Evolutionary conservation across 495 filamentous ascomycete species (phyloP), one percentile per base, ranked within the genome.

Genomic region (Neurospora sp.): DNA sequence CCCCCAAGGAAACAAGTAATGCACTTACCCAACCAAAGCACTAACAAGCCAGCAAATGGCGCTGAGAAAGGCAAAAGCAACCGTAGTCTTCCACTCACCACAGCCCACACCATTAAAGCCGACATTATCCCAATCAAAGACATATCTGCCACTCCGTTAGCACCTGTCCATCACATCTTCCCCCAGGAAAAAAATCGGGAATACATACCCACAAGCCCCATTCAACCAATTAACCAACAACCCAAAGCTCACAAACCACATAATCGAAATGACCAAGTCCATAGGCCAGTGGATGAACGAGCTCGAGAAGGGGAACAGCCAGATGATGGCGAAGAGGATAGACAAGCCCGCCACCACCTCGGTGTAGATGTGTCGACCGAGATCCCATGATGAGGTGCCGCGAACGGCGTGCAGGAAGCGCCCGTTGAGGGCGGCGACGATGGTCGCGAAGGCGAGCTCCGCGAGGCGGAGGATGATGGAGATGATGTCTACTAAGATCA

Each of bases 71-170:
- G 83, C 82, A 80, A 92, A 92, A 1, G 90, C 91, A 75, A 91
- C 85, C 42, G 86, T 85, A 16, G 90, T 88, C 81, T 90, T 92
- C 89, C 88, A 91, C 72, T 88, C 84, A 42, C 84, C 79, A 77
- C 90, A 93, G 10, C 81, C 94, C 59, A 88, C 88, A 72, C 89
- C 91, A 76, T 96, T 89, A 7, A 94, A 94, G 3, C 92, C 93
- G 62, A 98, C 92, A 78, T 96, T 93, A 76, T 94, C 91, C 70
- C 96, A 97, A 80, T 98, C 92, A 6, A 97, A 94, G 12, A 97
- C 92, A 78, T 92, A 95, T 72, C 89, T 86, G 81, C 10, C 14
- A 23, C n/a, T 8, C 31, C 1, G 10, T 44, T 9, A 39, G 31
- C 39, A 48, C n/a, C 72, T 18, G 72, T 42, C n/a, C n/a, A n/a